Conservation (phyloP, 2,329 filamentous ascomycete species). For the Stachybotrys elegans region DNA sequence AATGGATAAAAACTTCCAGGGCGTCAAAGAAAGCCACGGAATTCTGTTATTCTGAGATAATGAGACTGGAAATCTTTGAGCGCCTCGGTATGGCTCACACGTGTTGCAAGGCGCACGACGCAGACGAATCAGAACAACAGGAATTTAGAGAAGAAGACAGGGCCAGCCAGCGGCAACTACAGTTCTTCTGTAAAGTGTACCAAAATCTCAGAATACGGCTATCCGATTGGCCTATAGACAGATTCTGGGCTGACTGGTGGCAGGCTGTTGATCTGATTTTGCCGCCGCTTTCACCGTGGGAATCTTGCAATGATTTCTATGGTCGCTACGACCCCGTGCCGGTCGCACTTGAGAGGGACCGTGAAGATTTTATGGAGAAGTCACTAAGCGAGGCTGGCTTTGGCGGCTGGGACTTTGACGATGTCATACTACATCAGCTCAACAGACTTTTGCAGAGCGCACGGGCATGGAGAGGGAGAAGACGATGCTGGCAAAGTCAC, state of each 20-base stretch:
- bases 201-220: neutral
- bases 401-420: neutral
- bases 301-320: too few relatives aligned
- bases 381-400: neutral
- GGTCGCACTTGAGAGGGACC: neutral
- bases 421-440: neutral
- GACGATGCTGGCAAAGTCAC: neutral
- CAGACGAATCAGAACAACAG: neutral
- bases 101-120: neutral
- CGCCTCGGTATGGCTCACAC: neutral
- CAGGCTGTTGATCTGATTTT: neutral
- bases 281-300: neutral
- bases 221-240: neutral
- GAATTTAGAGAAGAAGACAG: neutral
- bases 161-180: too few relatives aligned
- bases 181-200: neutral
- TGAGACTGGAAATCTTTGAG: neutral
- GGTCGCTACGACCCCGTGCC: too few relatives aligned
- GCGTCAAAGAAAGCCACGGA: neutral
- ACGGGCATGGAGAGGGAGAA: neutral
- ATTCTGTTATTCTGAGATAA: neutral
- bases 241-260: neutral
- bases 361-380: neutral
- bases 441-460: neutral
- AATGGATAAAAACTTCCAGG: neutral